phyloP scores from a whole-genome alignment of 345 rosid genomes.

The Cardamine resedifolia region DNA sequence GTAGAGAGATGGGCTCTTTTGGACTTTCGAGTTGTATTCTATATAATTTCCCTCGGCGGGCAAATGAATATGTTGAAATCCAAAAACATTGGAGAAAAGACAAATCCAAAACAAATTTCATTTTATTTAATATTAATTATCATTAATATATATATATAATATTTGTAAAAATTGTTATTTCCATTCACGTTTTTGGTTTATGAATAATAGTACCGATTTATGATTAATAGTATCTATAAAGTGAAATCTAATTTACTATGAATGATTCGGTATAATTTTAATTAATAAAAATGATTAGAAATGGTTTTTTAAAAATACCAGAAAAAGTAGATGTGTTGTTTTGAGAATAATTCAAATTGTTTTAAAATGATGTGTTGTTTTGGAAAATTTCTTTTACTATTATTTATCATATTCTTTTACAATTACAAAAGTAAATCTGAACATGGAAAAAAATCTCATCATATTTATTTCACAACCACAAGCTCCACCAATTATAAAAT shows the following conservation, averaged over 20 bases:
- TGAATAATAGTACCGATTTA: no score
- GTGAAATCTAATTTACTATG: no score
- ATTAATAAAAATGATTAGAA: no score
- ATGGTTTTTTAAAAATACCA: background rate
- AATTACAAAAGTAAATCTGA: background rate
- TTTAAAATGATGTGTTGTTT: background rate
- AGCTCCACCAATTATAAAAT: background rate
- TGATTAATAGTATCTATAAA: no score
- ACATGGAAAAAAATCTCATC: background rate
- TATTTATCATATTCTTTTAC: background rate
- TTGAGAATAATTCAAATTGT: background rate
- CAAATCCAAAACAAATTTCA: background rate
- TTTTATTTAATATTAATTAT: no score
- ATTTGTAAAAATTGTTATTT: no score
- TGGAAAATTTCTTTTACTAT: no score
- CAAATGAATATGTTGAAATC: constrained; percentile 13
- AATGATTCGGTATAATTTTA: background rate
- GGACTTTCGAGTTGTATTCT: constrained; percentile 4
- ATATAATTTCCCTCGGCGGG: constrained; percentile 19
- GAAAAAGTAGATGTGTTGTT: no score
- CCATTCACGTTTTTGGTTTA: no score
- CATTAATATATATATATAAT: no score
- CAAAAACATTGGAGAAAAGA: background rate
- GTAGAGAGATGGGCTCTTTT: constrained; percentile 23
- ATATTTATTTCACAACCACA: background rate